phyloP scores from a whole-genome alignment of 2,329 filamentous ascomycete genomes.

The Chaetomiaceae sp. region DNA sequence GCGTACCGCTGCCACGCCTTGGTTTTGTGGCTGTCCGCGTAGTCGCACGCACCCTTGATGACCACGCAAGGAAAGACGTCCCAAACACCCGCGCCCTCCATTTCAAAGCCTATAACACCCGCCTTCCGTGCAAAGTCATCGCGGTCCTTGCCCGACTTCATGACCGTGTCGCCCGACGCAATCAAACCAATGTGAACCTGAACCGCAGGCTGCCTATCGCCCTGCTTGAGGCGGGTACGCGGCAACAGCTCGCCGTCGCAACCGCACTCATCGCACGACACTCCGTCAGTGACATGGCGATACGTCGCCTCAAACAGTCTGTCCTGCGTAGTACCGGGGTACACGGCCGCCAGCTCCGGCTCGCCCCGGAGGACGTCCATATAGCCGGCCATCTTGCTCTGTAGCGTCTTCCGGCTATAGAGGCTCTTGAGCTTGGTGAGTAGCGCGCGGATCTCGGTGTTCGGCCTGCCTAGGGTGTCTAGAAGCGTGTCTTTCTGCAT shows the following conservation, averaged over 20 bases:
- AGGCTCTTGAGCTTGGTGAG: constrained; percentile 21
- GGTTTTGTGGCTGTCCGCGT: constrained; percentile 13
- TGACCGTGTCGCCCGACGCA: constrained; percentile 12
- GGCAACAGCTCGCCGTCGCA: constrained; percentile 4
- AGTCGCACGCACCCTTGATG: constrained; percentile 12
- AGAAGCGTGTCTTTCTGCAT: constrained; percentile 23
- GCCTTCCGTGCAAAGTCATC: constrained; percentile 2
- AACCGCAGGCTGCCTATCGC: neutral
- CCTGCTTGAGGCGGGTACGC: constrained; percentile 3
- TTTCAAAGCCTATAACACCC: constrained; percentile 7
- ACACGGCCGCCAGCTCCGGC: neutral
- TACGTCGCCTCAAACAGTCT: constrained; percentile 6
- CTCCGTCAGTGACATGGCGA: neutral
- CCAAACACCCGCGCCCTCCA: constrained; percentile 13
- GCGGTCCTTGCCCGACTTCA: constrained; percentile 4
- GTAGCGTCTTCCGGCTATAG: constrained; percentile 6
- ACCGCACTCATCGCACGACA: constrained; percentile 2
- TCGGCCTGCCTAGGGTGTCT: constrained; percentile 28
- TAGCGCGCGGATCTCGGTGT: constrained; percentile 25
- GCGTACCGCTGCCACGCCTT: constrained; percentile 11
- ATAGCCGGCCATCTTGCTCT: constrained; percentile 2
- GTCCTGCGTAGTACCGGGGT: constrained; percentile 9
- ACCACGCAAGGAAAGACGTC: constrained; percentile 10
- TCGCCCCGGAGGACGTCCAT: constrained; percentile 5
- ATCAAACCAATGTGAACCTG: constrained; percentile 11